phyloP scores from a whole-genome alignment of 306 rosid species.

The Hippophae rhamnoides region DNA sequence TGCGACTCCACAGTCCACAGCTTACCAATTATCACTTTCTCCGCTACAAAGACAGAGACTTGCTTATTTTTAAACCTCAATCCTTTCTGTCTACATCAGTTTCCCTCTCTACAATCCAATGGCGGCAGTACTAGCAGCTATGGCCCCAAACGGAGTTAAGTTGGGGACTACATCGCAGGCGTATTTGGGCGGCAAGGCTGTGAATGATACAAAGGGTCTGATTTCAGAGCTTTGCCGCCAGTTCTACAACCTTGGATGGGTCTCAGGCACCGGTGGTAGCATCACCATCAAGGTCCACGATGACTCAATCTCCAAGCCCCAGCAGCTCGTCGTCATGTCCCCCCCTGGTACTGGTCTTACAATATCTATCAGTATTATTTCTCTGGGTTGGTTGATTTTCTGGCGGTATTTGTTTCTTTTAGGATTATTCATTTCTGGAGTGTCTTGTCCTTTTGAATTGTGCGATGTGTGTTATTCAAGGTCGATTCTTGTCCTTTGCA shows the following conservation, averaged over 20 bases:
- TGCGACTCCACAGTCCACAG: not conserved
- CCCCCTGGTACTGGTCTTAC: slow-evolving; percentile 53
- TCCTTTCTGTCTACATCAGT: not conserved
- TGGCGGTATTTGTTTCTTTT: slow-evolving; percentile 3
- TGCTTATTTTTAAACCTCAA: slow-evolving; percentile 21
- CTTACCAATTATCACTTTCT: not conserved
- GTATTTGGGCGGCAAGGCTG: slow-evolving; percentile 53
- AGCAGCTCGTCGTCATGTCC: slow-evolving; percentile 69
- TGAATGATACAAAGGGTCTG: slow-evolving; percentile 60
- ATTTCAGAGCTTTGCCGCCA: slow-evolving; percentile 87
- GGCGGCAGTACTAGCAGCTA: slow-evolving; percentile 17
- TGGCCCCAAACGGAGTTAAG: slow-evolving; percentile 39
- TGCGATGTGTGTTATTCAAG: too few species aligned
- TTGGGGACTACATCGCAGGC: slow-evolving; percentile 45
- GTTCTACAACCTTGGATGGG: slow-evolving; percentile 89
- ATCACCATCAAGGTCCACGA: slow-evolving; percentile 78
- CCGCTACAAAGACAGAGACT: not conserved
- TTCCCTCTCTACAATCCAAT: slow-evolving; percentile 29
- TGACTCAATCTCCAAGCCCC: slow-evolving; percentile 58
- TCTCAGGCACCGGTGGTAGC: slow-evolving; percentile 92
- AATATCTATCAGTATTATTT: not conserved
- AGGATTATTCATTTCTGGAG: not conserved
- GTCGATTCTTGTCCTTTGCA: not conserved
- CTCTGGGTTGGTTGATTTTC: not conserved
- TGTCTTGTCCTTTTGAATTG: too few species aligned